Percentiles rank a stretch among this genome's conserved stretches.
phyloP scores from a whole-genome alignment of 2,329 filamentous ascomycete species.

The Fusarium sp. region DNA sequence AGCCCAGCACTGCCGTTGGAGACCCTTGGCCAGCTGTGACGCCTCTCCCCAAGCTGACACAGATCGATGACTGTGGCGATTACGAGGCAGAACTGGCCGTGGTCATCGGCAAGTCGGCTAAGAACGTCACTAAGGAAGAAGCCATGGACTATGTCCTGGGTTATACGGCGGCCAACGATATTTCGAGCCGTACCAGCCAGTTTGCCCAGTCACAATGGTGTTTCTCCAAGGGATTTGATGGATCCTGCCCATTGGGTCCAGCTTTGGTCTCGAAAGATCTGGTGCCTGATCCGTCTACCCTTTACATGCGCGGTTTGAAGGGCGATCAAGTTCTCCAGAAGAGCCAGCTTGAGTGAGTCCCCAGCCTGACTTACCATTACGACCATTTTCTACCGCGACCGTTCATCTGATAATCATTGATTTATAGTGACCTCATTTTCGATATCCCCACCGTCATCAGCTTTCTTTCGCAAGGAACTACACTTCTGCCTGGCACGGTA shows the following conservation, averaged over 20 bases:
- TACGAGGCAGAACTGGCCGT: constrained; percentile 69
- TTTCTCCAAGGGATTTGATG: constrained; percentile 69
- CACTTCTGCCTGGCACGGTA: constrained; percentile 54
- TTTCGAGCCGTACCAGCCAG: constrained; percentile 54
- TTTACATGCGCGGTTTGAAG: constrained; percentile 58
- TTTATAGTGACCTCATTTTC: constrained; percentile 64
- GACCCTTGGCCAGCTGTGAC: constrained; percentile 64
- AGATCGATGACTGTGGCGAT: constrained; percentile 64
- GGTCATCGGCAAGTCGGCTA: constrained; percentile 60
- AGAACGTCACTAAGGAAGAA: constrained; percentile 65
- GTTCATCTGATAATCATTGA: not conserved
- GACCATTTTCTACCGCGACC: no score
- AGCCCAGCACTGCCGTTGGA: constrained; percentile 63
- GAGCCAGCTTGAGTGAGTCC: constrained; percentile 45
- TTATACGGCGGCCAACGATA: constrained; percentile 71
- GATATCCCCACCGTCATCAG: constrained; percentile 58
- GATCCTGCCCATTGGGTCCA: constrained; percentile 62
- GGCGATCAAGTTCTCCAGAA: constrained; percentile 65
- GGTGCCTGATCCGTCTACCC: constrained; percentile 55
- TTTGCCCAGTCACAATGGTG: constrained; percentile 39
- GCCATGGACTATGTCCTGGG: constrained; percentile 70
- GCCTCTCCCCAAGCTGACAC: constrained; percentile 60
- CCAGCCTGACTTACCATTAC: no score
- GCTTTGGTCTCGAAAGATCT: constrained; percentile 58
- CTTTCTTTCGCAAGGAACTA: constrained; percentile 58